Evolutionary conservation across 1,139 yeast genomes (phyloP), one percentile per base, ranked within the genome.

Genomic region (Saccharomyces hybrid): DNA sequence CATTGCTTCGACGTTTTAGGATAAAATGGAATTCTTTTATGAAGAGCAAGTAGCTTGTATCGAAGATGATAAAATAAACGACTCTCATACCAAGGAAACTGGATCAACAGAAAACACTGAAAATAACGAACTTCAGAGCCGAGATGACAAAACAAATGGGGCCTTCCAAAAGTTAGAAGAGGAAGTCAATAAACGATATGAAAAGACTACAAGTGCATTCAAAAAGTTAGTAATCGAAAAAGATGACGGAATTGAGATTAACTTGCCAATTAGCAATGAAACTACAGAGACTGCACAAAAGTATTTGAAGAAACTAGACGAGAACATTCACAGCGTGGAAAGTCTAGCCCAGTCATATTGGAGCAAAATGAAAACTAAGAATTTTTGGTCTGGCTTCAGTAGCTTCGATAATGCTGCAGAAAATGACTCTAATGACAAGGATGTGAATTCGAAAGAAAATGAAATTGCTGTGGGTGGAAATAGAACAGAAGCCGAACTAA

Each of bases 401-500:
- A 54, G 58, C 47, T 61, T 59, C 6, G 64, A 61, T n/a, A 57
- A 62, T 26, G 47, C 62, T 4, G 56, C 58, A 6, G 49, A 54
- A 3, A 50, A 55, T 20, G 50, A 50, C 11, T 50, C 34, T 11
- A 34, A 38, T 28, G 48, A 32, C 27, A 52, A 46, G 63, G 78
- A 69, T 4, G 74, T 67, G 25, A 31, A 48, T 11, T 16, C 25
- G 20, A 47, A 52, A 26, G 56, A 42, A n/a, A 34, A 20, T 5
- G 44, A 28, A 13, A 26, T 63, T 50, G 72, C 70, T 54, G 72
- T 76, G 38, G 76, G 77, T 53, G 77, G 81, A 1, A 78, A 78
- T 32, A 73, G 87, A 52, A 75, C 82, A 1, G 86, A 82, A 54
- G 80, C 83, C n/a, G 85, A 82, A 64, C 62, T 83, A 53, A 77